Evolutionary conservation across 352 stramenopile species (phyloP).

Genomic region (Phytophthora kernoviae): DNA sequence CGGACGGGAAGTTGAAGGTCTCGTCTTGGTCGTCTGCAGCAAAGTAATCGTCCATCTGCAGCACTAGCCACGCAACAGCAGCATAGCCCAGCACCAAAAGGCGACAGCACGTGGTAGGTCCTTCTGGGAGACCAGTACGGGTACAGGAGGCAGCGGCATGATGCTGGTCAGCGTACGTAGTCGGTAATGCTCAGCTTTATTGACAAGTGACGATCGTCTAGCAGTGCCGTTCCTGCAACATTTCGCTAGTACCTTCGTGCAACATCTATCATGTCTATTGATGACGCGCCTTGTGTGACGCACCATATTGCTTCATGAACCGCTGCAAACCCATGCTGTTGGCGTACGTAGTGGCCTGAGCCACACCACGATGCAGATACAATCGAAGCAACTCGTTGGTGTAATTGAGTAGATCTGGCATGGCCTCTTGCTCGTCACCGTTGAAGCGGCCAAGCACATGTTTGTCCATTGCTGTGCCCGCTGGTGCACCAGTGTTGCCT

Average conservation of each 20-base stretch:
- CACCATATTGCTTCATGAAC: slow-evolving; percentile 46
- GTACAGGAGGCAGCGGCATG: slow-evolving; percentile 38
- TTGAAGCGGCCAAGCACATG: slow-evolving; percentile 82
- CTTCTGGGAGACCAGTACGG: slow-evolving; percentile 59
- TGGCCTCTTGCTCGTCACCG: slow-evolving; percentile 76
- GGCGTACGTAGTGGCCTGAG: slow-evolving; percentile 68
- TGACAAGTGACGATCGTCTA: slow-evolving; percentile 15
- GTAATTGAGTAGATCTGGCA: slow-evolving; percentile 66
- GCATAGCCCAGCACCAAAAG: slow-evolving; percentile 41
- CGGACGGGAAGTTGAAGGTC: slow-evolving; percentile 63
- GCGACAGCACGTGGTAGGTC: slow-evolving; percentile 53
- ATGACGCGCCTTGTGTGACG: slow-evolving; percentile 20
- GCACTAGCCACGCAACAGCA: slow-evolving; percentile 40
- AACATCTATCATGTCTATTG: slow-evolving; percentile 27
- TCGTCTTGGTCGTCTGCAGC: slow-evolving; percentile 40
- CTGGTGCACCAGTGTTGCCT: slow-evolving; percentile 64
- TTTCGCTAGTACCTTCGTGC: slow-evolving; percentile 10
- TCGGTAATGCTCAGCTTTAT: background rate
- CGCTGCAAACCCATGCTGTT: slow-evolving; percentile 79
- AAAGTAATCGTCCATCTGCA: slow-evolving; percentile 61
- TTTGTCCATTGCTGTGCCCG: slow-evolving; percentile 85
- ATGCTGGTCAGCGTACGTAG: background rate
- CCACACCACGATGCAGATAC: slow-evolving; percentile 80
- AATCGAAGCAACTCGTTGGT: slow-evolving; percentile 79
- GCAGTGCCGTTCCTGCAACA: slow-evolving; percentile 17